phyloP scores from a whole-genome alignment of 148 eudicot genomes.

The Selenicereus undatus region DNA sequence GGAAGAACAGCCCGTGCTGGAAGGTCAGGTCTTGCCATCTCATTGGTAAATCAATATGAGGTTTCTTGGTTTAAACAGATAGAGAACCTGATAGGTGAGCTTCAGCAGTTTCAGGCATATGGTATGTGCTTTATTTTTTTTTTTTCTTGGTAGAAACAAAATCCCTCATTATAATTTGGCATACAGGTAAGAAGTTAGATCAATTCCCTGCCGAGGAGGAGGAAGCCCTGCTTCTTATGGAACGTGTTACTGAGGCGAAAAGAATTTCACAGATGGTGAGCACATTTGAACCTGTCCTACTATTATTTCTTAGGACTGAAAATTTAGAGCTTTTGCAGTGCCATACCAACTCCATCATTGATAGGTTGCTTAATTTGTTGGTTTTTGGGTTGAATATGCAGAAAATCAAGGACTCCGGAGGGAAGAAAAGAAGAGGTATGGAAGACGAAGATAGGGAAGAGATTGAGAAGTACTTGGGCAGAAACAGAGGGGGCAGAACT shows the following conservation, averaged over 20 bases:
- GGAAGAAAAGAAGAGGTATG: slow-evolving; percentile 40
- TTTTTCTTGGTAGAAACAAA: not conserved
- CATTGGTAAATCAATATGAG: slow-evolving; percentile 81
- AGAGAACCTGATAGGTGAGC: slow-evolving; percentile 76
- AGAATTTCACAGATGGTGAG: slow-evolving; percentile 68
- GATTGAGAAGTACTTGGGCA: slow-evolving; percentile 39
- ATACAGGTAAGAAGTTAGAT: slow-evolving; percentile 64
- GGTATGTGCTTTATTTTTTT: not conserved
- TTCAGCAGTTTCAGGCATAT: not conserved
- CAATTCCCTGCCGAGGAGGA: slow-evolving; percentile 62
- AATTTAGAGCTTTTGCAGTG: not conserved
- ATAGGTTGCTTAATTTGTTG: not conserved
- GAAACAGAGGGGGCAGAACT: slow-evolving; percentile 33
- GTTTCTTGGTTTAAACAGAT: slow-evolving; percentile 72
- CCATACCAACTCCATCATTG: not conserved
- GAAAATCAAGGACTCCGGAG: slow-evolving; percentile 65
- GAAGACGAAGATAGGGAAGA: slow-evolving; percentile 67
- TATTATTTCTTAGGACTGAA: slow-evolving; percentile 3
- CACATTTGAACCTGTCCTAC: not conserved
- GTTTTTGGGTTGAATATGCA: slow-evolving; percentile 21
- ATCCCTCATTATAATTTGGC: slow-evolving; percentile 1
- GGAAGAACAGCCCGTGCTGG: slow-evolving; percentile 99
- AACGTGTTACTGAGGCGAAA: slow-evolving; percentile 72
- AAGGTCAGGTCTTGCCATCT: slow-evolving; percentile 80
- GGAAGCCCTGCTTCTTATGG: slow-evolving; percentile 59